These are phyloP conservation scores for Hyphopichia khmerensis DNA, from an alignment of 1,139 yeast species.

Conservation along the genomic window DNA sequence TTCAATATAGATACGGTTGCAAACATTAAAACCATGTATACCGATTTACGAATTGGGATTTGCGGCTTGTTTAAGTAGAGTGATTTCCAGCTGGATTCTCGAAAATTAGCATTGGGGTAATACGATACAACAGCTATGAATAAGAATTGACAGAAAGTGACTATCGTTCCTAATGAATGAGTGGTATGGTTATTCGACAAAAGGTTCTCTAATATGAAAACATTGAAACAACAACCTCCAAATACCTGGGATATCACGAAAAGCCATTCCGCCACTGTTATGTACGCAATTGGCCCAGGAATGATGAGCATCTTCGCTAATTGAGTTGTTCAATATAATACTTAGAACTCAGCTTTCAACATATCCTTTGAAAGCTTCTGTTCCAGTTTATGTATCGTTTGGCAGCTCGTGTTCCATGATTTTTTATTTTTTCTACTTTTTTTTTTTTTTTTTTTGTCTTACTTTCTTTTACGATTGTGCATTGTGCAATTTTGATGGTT, in stretches of 20 bases:
- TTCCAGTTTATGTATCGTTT: background rate
- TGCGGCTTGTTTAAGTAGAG: conserved; percentile 29
- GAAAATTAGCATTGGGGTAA: conserved; percentile 26
- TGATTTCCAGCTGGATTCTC: conserved; percentile 15
- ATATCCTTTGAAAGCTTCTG: background rate
- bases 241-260: conserved; percentile 38
- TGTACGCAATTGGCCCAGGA: background rate
- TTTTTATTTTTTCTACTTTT: background rate
- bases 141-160: conserved; percentile 63
- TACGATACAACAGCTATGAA: conserved; percentile 51
- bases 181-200: conserved; percentile 19
- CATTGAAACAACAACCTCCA: conserved; percentile 77
- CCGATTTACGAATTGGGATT: conserved; percentile 51
- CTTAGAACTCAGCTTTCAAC: background rate
- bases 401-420: too few species aligned
- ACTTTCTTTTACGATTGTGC: too few species aligned
- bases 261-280: background rate
- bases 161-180: conserved; percentile 37
- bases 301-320: conserved; percentile 1
- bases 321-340: too few species aligned
- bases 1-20: conserved; percentile 54
- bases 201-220: conserved; percentile 58
- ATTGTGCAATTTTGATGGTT: background rate
- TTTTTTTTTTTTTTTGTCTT: background rate
- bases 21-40: conserved; percentile 49